Evolutionary conservation across 768 basidiomycete genomes (phyloP), one percentile per base, ranked within the genome.

Genomic region (Podaxis carcinomalis): DNA sequence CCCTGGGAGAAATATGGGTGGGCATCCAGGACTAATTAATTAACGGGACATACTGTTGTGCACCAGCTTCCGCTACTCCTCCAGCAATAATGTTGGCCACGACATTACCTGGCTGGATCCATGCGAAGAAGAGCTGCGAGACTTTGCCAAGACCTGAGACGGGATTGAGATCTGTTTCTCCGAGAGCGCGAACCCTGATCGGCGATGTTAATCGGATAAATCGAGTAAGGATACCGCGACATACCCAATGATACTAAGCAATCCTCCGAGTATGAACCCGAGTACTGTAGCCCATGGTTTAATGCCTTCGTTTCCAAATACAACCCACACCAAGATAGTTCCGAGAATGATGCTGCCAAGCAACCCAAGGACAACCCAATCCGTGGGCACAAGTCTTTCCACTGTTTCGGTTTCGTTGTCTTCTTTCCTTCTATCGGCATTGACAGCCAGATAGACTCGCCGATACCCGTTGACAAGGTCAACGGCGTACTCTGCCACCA

Each of bases 51-150:
- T 69, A 93, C 90, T 95, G 93, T 73, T 88, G 89, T 27, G 93
- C 93, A n/a, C 93, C 93, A 39, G 93, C 93, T 75, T 95, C 95
- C 1, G 93, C 90, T n/a, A 97, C 93, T 32, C 93, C 95, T 3
- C 95, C 95, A 1, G 96, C 96, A 49, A 98, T 93, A 68, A 98
- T 91, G 69, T 98, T 98, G 0, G 96, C 96, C n/a, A 97, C 93
- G 19, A 97, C 86, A 68, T 96, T 96, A 23, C 93, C 92, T 2
- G 95, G 94, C 69, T 95, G 93, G 42, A 97, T 83, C 80, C 95
- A 89, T 5, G 95, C 95, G 67, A 98, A 98, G 62, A 97, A 79
- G 16, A 98, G 79, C 68, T 98, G 96, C 21, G 91, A 93, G 63
- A 98, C 88, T 73, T 98, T 98, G 1, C 96, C 96, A 37, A 98